Evolutionary conservation across 2,329 filamentous ascomycete species (phyloP).

Genomic region (Colletotrichum echinochloae): DNA sequence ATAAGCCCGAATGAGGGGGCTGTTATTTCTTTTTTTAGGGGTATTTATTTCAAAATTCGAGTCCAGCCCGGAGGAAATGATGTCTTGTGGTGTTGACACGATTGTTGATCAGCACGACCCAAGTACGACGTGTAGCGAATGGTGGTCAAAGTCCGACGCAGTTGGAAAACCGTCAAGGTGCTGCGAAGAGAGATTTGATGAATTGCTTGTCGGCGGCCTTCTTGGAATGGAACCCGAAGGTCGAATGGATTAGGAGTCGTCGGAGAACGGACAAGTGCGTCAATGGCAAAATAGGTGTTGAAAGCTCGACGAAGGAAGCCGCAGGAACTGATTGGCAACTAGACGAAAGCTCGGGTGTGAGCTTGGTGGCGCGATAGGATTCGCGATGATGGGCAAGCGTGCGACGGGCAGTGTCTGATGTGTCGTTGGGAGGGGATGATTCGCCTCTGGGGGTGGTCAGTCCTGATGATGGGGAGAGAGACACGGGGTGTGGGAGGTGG

Average conservation of each 20-base stretch:
- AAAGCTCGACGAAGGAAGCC: constrained; percentile 43
- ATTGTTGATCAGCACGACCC: constrained; percentile 47
- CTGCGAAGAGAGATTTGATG: constrained; percentile 47
- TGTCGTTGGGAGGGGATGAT: constrained; percentile 42
- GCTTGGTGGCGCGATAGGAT: constrained; percentile 30
- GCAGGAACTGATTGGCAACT: constrained; percentile 49
- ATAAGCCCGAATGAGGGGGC: constrained; percentile 23
- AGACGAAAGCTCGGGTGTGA: constrained; percentile 37
- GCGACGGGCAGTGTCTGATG: constrained; percentile 48
- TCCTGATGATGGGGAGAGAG: constrained; percentile 41
- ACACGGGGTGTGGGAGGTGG: constrained; percentile 41
- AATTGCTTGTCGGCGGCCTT: constrained; percentile 9
- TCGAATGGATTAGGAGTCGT: constrained; percentile 57
- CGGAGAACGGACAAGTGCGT: constrained; percentile 50
- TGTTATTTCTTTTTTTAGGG: constrained; percentile 20
- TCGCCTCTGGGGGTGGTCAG: constrained; percentile 46
- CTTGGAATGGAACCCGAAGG: constrained; percentile 48
- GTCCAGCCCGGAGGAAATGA: constrained; percentile 58
- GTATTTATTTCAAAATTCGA: constrained; percentile 48
- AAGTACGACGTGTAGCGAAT: constrained; percentile 62
- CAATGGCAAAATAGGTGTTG: constrained; percentile 45
- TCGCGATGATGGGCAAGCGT: constrained; percentile 44
- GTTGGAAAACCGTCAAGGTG: constrained; percentile 56
- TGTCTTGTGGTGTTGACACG: constrained; percentile 29
- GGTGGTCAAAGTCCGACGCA: constrained; percentile 50